Conservation (phyloP, 176 grass and related monocot species). For the Phoenix roebelenii region DNA sequence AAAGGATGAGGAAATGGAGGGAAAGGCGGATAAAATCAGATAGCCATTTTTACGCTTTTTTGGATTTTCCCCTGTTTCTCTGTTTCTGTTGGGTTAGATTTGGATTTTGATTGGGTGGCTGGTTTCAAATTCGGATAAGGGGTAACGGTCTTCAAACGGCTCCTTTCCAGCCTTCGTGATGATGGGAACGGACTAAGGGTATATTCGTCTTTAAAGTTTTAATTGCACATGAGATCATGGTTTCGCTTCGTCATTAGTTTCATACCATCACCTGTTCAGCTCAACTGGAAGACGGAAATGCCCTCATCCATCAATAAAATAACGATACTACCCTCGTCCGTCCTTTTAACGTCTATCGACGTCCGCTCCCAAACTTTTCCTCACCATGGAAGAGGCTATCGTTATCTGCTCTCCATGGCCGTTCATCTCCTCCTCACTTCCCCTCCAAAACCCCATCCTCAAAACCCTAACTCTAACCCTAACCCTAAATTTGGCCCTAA, state of each 20-base stretch:
- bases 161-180: no score
- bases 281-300: no score
- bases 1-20: conserved; percentile 14
- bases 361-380: no score
- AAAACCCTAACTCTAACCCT: conserved; percentile 3
- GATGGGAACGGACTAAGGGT: no score
- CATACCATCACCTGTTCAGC: no score
- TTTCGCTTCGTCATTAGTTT: no score
- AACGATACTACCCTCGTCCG: no score
- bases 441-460: conserved; percentile 20
- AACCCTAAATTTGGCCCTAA: background rate
- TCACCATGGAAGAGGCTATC: no score
- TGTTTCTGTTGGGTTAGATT: background rate
- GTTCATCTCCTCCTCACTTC: conserved; percentile 35
- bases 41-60: conserved; percentile 25
- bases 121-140: conserved; percentile 77
- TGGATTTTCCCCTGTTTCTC: background rate
- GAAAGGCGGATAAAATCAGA: conserved; percentile 7
- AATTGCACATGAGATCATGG: no score
- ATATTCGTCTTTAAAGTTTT: conserved; percentile 1
- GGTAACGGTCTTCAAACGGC: conserved; percentile 12
- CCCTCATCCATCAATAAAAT: no score
- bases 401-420: conserved; percentile 34
- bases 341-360: no score
- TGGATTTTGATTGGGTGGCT: conserved; percentile 80